phyloP scores from a whole-genome alignment of 768 basidiomycete species.

The Tephrocybe sp. region DNA sequence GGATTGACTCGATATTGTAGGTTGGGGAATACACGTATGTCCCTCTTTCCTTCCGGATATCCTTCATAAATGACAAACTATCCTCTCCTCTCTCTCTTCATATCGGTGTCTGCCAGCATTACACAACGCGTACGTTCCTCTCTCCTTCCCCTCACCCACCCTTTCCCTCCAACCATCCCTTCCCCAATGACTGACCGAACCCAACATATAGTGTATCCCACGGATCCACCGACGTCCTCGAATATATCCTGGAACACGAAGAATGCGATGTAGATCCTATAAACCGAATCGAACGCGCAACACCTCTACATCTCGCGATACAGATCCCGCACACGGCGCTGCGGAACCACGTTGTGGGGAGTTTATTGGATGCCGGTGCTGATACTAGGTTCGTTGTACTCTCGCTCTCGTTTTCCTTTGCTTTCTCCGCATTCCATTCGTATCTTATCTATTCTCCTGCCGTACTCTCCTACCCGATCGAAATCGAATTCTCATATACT shows the following conservation, averaged over 20 bases:
- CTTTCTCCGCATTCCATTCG: not conserved
- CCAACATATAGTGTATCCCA: slow-evolving; percentile 41
- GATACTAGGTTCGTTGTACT: slow-evolving; percentile 65
- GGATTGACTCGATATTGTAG: too few species aligned
- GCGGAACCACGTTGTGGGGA: slow-evolving; percentile 53
- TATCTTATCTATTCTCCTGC: too few species aligned
- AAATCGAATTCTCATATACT: too few species aligned
- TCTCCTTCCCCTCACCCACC: not conserved
- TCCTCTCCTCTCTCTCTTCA: too few species aligned
- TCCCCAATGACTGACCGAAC: not conserved
- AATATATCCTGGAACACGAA: slow-evolving; percentile 70
- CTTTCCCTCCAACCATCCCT: not conserved
- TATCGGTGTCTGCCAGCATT: slow-evolving; percentile 44
- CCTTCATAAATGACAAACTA: too few species aligned
- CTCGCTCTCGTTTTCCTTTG: slow-evolving; percentile 25
- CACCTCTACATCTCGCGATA: slow-evolving; percentile 77
- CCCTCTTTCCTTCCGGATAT: too few species aligned
- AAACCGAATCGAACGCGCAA: slow-evolving; percentile 66
- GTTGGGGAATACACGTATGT: slow-evolving; percentile 77
- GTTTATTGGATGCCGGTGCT: slow-evolving; percentile 77
- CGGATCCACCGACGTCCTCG: slow-evolving; percentile 62
- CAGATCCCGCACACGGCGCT: slow-evolving; percentile 52
- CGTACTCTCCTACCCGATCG: not conserved
- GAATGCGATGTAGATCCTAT: slow-evolving; percentile 79
- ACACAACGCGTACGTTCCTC: slow-evolving; percentile 61